Percentiles rank a stretch among this genome's conserved stretches.
These are phyloP conservation scores for Pythium grandisporangium DNA, from an alignment of 352 stramenopile genomes.

Conservation along the genomic window DNA sequence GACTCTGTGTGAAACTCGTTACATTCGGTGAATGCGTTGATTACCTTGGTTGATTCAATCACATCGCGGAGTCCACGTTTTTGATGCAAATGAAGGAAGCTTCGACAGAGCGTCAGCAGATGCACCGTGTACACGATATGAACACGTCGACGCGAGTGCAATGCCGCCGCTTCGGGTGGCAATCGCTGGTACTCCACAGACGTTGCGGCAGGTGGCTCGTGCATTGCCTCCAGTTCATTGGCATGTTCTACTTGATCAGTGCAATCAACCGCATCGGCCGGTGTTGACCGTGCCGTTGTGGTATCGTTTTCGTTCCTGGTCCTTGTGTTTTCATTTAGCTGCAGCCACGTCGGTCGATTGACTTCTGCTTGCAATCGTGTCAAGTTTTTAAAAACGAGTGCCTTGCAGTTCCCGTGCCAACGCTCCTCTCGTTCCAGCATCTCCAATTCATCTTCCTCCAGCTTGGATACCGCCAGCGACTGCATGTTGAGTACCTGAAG, in stretches of 20 bases:
- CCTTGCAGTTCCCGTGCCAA: constrained; percentile 39
- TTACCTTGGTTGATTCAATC: constrained; percentile 22
- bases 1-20: too few relatives aligned
- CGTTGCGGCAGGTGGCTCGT: too few relatives aligned
- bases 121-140: constrained; percentile 30
- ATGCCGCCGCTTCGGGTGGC: constrained; percentile 14
- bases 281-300: background rate
- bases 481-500: constrained; percentile 29
- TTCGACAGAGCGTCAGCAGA: constrained; percentile 24
- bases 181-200: constrained; percentile 21
- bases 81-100: constrained; percentile 35
- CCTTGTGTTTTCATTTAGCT: too few relatives aligned
- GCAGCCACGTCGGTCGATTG: constrained; percentile 22
- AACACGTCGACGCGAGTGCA: constrained; percentile 18
- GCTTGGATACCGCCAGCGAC: constrained; percentile 19
- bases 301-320: background rate
- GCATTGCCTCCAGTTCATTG: too few relatives aligned
- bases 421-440: constrained; percentile 25
- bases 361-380: constrained; percentile 6
- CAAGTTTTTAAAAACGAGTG: constrained; percentile 25
- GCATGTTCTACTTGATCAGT: too few relatives aligned
- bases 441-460: constrained; percentile 19
- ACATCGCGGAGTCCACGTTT: constrained; percentile 22
- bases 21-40: too few relatives aligned
- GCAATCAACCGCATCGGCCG: too few relatives aligned